Base-by-base conservation (phyloP, 345 rosid species). In the Raphanus sativus region DNA sequence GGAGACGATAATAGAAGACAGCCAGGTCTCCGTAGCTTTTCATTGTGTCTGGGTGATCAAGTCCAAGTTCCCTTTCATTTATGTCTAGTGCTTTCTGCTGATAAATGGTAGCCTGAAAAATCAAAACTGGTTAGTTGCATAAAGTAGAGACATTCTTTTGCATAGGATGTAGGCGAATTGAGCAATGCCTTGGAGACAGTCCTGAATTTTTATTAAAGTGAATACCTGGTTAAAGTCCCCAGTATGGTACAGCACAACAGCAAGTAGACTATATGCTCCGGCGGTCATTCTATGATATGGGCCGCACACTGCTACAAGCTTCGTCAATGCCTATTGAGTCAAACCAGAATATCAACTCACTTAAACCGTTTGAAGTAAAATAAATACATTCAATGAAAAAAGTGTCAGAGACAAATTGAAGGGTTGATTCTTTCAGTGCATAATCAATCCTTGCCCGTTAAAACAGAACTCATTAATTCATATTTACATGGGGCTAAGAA, bases 41-140 rank as follows among this genome's bases (percentile, higher is more conserved):
- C 97, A 94, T 92, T 70, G 98, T 94, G 79, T 94, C 98, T 6
- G 97, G 97, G 80, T 94, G 98, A 82, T 94, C 98, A 80, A 94
- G 97, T 74, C 98, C 98, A 52, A 94, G 97, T 81, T 92, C 98
- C 82, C 97, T 89, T 85, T 94, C 98, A 84, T 94, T 94, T 59
- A 94, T 90, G 84, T 92, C 95, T 82, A 94, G 81, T 8, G 98
- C 98, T 83, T 94, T 94, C 73, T 94, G 98, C 75, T 94, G 98
- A 84, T 94, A 94, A 74, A 94, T 89, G 60, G 98, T 92, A 67
- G 98, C 98, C 98, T 95, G 75, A 9, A 80, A 48, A 81, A 56
- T 69, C 62, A 72, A 80, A 72, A 80, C 16, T 42, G 56, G 72
- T 80, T 64, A 80, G 58, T 33, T 42, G 54, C 66, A 62, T 42